phyloP scores from a whole-genome alignment of 1,284 basidiomycete species.

The Macrocystidia cucumis region DNA sequence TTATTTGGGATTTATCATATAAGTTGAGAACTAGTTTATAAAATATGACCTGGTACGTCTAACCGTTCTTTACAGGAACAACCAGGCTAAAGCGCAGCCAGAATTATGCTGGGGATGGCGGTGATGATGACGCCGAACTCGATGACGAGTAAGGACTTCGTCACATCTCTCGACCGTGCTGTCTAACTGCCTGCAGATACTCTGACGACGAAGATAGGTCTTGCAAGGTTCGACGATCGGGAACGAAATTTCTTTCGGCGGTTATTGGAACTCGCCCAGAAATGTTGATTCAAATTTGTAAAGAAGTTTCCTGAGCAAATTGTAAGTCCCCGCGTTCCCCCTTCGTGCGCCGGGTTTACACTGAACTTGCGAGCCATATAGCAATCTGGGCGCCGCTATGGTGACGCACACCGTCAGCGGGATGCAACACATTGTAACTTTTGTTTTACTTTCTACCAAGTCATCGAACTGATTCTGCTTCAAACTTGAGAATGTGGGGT shows the following conservation, averaged over 20 bases:
- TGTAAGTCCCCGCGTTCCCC: slow-evolving; percentile 72
- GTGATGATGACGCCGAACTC: slow-evolving; percentile 68
- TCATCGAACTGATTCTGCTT: too few species aligned
- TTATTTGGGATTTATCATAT: slow-evolving; percentile 64
- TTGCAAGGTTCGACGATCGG: slow-evolving; percentile 93
- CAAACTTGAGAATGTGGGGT: too few species aligned
- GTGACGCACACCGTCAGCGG: too few species aligned
- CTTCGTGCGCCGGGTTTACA: too few species aligned
- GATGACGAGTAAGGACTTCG: slow-evolving; percentile 47
- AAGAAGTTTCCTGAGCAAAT: slow-evolving; percentile 76
- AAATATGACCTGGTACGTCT: slow-evolving; percentile 87
- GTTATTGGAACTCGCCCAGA: slow-evolving; percentile 88
- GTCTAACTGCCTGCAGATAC: slow-evolving; percentile 45
- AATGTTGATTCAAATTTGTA: slow-evolving; percentile 72
- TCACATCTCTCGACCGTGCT: slow-evolving; percentile 4
- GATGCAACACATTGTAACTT: too few species aligned
- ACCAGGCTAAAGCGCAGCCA: slow-evolving; percentile 19
- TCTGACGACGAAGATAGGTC: slow-evolving; percentile 99
- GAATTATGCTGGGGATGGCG: slow-evolving; percentile 88
- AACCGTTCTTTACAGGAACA: neutral
- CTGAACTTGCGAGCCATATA: too few species aligned
- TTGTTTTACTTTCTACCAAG: too few species aligned
- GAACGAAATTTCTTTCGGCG: slow-evolving; percentile 84
- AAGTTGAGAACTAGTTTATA: slow-evolving; percentile 70
- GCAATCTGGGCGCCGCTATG: too few species aligned